Base-by-base conservation (phyloP, 2,329 filamentous ascomycete genomes). In the Fusarium graminum region DNA sequence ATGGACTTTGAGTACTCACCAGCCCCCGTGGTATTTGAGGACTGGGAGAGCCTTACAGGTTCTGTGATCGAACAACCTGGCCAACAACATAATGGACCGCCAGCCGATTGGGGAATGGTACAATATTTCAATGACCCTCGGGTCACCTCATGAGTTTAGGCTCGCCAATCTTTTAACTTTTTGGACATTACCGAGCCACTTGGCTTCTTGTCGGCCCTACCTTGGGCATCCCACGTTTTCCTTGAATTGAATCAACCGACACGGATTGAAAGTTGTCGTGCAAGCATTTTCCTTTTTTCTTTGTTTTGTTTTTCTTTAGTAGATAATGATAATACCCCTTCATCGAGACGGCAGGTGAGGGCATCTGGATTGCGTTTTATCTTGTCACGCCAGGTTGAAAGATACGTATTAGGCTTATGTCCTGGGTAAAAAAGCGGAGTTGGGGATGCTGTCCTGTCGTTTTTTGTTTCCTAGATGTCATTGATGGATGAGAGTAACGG, bases 1-100 rank as follows among this genome's bases (percentile, higher is more conserved):
- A 81, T 82, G 78, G 80, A 81, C 42, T 81, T 81, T 67, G 79
- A 82, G 51, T 81, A 79, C 62, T 78, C 80, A 29, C 74, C 79
- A 4, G 73, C 74, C 4, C 73, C 75, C 9, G 74, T 79, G 30
- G 73, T 77, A 11, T 80, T 81, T 42, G 77, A 80, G 3, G 79
- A 80, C 59, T 82, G 80, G 80, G 79, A 79, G 53, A 77, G 73
- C 54, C 74, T 81, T 29, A 68, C 74, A 25, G 75, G 76, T 22
- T 70, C 76, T 22, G 73, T 79, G 19, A 69, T 78, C 19, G 75
- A 77, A 42, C 76, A 78, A 54, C 66, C 63, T 11, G 53, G 68
- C 22, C 73, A 73, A 44, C 75, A 72, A 41, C 60, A 60, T 41
- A 67, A 51, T 56, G 68, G 59, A 22, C 36, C 55, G 41, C 40